Evolutionary conservation across 2,329 filamentous ascomycete species (phyloP).

Genomic region (Capronia americana): DNA sequence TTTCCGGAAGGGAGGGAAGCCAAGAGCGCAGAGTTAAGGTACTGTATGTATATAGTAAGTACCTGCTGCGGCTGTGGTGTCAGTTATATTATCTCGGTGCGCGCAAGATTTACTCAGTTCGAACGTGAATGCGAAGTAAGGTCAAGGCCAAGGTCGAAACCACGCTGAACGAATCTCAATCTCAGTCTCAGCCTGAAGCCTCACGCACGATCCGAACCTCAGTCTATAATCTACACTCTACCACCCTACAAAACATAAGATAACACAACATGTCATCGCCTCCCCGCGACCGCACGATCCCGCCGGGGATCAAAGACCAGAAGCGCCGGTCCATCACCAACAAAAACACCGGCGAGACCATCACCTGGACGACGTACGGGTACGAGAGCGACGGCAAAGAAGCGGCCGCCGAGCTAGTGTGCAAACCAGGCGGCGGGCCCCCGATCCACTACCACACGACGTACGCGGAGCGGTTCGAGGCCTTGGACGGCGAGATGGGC

Average conservation of each 20-base stretch:
- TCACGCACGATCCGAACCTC: too few relatives aligned
- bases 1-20: neutral
- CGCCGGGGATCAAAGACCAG: slow-evolving; percentile 30
- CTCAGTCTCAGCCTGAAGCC: neutral
- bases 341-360: slow-evolving; percentile 29
- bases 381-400: slow-evolving; percentile 30
- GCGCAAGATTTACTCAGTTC: neutral
- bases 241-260: too few relatives aligned
- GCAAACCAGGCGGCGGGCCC: slow-evolving; percentile 35
- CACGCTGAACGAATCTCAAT: neutral
- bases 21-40: neutral
- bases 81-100: neutral
- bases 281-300: slow-evolving; percentile 19
- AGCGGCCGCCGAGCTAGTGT: slow-evolving; percentile 18
- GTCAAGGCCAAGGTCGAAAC: neutral
- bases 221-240: too few relatives aligned
- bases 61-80: too few relatives aligned
- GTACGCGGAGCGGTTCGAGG: slow-evolving; percentile 34
- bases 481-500: slow-evolving; percentile 18
- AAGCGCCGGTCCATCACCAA: slow-evolving; percentile 29
- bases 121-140: neutral
- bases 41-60: too few relatives aligned
- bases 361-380: slow-evolving; percentile 31
- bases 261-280: neutral
- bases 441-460: slow-evolving; percentile 34